Evolutionary conservation across 371 early-diverging fungal genomes (phyloP).

Genomic region (Mucor racemosus): DNA sequence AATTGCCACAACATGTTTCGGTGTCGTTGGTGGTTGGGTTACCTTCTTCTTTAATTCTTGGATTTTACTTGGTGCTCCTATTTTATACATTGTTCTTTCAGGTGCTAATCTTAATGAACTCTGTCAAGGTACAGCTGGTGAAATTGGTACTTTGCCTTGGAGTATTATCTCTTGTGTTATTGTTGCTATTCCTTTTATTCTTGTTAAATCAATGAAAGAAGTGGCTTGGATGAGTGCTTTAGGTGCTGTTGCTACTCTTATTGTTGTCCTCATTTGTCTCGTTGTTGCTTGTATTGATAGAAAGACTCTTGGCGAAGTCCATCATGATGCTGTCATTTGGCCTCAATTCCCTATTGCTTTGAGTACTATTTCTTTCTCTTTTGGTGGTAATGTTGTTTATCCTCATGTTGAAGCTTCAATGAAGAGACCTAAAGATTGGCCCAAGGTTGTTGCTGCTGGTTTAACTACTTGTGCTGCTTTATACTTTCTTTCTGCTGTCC

Average conservation of each 20-base stretch:
- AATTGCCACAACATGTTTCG: constrained; percentile 41
- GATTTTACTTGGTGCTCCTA: constrained; percentile 58
- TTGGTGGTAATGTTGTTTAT: constrained; percentile 82
- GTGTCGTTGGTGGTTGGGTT: constrained; percentile 42
- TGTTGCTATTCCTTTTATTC: constrained; percentile 57
- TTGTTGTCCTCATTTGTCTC: constrained; percentile 51
- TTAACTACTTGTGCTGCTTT: constrained; percentile 72
- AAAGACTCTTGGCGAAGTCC: constrained; percentile 17
- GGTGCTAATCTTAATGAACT: constrained; percentile 55
- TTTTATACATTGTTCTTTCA: constrained; percentile 60
- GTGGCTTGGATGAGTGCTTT: constrained; percentile 66
- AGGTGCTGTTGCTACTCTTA: constrained; percentile 58
- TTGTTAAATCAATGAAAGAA: constrained; percentile 66
- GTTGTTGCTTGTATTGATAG: constrained; percentile 42
- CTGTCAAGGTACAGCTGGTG: constrained; percentile 38
- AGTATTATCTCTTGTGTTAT: constrained; percentile 67
- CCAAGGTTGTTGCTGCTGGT: constrained; percentile 70
- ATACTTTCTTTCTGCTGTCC: constrained; percentile 75
- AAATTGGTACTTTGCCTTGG: constrained; percentile 51
- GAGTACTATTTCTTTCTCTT: constrained; percentile 76
- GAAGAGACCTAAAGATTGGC: constrained; percentile 78
- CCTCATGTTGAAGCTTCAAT: constrained; percentile 89
- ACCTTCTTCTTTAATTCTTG: constrained; percentile 62
- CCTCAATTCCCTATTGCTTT: constrained; percentile 61
- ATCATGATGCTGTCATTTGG: constrained; percentile 54